These are phyloP conservation scores for Hsuehochloa calcarea DNA, from an alignment of 176 grass and related monocot genomes.

Conservation along the genomic window DNA sequence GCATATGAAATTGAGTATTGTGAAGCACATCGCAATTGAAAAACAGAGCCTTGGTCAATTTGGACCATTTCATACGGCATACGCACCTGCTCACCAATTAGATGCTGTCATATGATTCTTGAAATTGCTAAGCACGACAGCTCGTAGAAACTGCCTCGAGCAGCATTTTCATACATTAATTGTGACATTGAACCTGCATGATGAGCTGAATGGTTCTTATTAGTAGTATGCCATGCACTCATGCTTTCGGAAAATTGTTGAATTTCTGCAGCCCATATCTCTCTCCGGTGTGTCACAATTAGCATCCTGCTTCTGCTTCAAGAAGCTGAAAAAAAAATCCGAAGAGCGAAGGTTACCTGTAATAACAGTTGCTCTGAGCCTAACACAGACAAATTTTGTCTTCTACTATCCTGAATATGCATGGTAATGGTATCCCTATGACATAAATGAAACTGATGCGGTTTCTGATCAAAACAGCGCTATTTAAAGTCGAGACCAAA, in stretches of 20 bases:
- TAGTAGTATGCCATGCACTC: background rate
- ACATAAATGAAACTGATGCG: background rate
- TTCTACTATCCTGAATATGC: background rate
- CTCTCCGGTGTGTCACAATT: background rate
- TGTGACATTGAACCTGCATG: background rate
- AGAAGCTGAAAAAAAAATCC: background rate
- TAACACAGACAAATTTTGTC: background rate
- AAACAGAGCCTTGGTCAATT: background rate
- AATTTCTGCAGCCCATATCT: background rate
- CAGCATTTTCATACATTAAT: background rate
- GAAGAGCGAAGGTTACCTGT: background rate
- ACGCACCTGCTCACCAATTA: background rate
- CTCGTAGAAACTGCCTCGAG: background rate
- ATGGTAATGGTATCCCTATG: background rate
- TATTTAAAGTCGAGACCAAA: background rate
- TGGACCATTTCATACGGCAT: background rate
- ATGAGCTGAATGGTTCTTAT: background rate
- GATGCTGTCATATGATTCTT: background rate
- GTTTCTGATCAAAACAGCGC: background rate
- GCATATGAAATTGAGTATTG: background rate
- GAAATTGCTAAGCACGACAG: background rate
- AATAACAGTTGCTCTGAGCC: background rate
- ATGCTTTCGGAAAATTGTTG: background rate
- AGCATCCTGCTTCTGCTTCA: background rate
- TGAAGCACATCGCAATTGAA: background rate